These are phyloP conservation scores for Xylariaceae sp. DNA, from an alignment of 2,329 filamentous ascomycete species.

Conservation along the genomic window DNA sequence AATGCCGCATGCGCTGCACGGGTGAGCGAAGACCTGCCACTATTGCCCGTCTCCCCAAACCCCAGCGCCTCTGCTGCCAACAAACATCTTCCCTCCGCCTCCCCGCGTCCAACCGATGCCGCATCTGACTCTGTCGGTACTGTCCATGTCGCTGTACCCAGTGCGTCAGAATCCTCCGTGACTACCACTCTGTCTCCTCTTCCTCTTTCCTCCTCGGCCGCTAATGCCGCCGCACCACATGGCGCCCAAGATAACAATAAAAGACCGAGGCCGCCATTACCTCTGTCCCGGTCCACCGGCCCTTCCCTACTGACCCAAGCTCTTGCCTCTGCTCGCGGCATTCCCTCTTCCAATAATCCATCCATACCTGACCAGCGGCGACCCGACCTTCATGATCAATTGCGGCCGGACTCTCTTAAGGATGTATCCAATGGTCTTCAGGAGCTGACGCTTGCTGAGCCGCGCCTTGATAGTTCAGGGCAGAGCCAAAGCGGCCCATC, in stretches of 20 bases:
- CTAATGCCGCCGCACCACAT: conserved; percentile 25
- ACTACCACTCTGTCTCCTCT: conserved; percentile 19
- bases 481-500: conserved; percentile 36
- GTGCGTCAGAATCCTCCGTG: conserved; percentile 12
- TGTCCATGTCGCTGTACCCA: conserved; percentile 19
- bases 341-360: too few species aligned
- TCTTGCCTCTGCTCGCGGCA: conserved; percentile 55
- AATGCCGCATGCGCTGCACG: conserved; percentile 48
- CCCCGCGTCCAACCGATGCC: conserved; percentile 11
- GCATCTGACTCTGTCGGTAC: conserved; percentile 18
- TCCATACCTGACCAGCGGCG: conserved; percentile 25
- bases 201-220: conserved; percentile 21
- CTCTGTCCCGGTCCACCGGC: conserved; percentile 43
- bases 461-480: conserved; percentile 34
- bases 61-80: conserved; percentile 21
- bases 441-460: conserved; percentile 19
- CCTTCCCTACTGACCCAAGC: conserved; percentile 56
- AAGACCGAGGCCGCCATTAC: conserved; percentile 42
- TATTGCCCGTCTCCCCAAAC: conserved; percentile 4
- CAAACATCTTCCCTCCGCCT: conserved; percentile 26
- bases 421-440: conserved; percentile 19
- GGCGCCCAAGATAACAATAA: conserved; percentile 42
- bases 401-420: conserved; percentile 17
- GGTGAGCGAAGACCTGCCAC: conserved; percentile 22
- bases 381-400: conserved; percentile 20